phyloP scores from a whole-genome alignment of 106 monocot genomes.

The Cymbidium sinense region DNA sequence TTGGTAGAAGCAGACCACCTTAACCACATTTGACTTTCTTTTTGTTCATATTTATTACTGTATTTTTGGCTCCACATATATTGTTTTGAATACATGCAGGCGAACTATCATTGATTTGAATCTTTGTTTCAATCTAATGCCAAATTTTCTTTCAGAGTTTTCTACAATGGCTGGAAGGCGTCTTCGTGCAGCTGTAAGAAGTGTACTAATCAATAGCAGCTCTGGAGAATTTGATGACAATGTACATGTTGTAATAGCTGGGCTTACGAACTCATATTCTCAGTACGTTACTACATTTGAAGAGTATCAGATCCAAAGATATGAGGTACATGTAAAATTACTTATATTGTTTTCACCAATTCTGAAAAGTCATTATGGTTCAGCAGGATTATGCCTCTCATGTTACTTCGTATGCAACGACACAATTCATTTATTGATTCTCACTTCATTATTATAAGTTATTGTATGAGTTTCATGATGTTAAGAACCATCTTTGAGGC shows the following conservation, averaged over 20 bases:
- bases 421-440: neutral
- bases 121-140: neutral
- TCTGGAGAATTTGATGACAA: conserved; percentile 43
- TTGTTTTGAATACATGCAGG: neutral
- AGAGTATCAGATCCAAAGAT: conserved; percentile 89
- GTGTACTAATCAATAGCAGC: conserved; percentile 33
- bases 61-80: neutral
- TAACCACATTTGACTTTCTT: neutral
- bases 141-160: conserved; percentile 50
- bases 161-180: conserved; percentile 96
- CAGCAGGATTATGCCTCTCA: neutral
- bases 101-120: neutral
- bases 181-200: conserved; percentile 67
- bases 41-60: neutral
- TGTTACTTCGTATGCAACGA: too few relatives aligned
- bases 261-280: conserved; percentile 85
- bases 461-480: too few relatives aligned
- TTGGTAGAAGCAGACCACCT: neutral
- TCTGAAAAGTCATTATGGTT: neutral
- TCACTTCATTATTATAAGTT: too few relatives aligned
- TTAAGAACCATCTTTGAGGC: too few relatives aligned
- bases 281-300: conserved; percentile 90
- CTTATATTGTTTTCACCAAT: neutral
- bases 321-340: conserved; percentile 36
- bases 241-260: conserved; percentile 78